These are phyloP conservation scores for Boletus vermiculosoides DNA, from an alignment of 768 basidiomycete species.

Conservation along the genomic window DNA sequence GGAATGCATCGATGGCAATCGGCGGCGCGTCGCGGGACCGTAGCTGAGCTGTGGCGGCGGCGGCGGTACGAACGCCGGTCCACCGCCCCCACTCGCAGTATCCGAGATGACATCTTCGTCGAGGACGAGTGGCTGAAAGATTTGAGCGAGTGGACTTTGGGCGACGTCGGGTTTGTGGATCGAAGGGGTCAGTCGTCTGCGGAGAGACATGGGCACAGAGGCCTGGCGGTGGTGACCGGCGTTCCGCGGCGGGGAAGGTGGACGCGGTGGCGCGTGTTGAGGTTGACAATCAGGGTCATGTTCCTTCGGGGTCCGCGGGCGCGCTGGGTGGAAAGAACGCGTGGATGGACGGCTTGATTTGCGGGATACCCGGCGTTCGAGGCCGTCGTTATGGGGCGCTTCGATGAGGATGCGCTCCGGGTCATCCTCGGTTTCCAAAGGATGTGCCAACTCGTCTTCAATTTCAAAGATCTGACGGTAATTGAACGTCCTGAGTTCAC, in stretches of 20 bases:
- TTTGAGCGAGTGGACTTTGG: slow-evolving; percentile 64
- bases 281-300: slow-evolving; percentile 9
- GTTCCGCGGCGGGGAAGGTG: slow-evolving; percentile 10
- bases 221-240: slow-evolving; percentile 10
- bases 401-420: slow-evolving; percentile 14
- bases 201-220: slow-evolving; percentile 17
- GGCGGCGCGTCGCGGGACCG: slow-evolving; percentile 40
- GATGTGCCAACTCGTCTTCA: slow-evolving; percentile 49
- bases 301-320: slow-evolving; percentile 24
- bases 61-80: slow-evolving; percentile 4
- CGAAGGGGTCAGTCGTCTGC: slow-evolving; percentile 22
- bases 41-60: slow-evolving; percentile 30
- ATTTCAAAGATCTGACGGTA: slow-evolving; percentile 69
- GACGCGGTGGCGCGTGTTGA: not conserved
- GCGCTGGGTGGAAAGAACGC: slow-evolving; percentile 21
- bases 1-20: slow-evolving; percentile 37
- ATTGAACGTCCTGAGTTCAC: not conserved
- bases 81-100: slow-evolving; percentile 7
- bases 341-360: slow-evolving; percentile 34
- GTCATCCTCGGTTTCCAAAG: slow-evolving; percentile 8
- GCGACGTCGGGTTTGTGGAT: slow-evolving; percentile 23
- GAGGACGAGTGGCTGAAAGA: slow-evolving; percentile 66
- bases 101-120: slow-evolving; percentile 42
- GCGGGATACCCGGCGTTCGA: slow-evolving; percentile 34
- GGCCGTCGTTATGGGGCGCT: slow-evolving; percentile 5